Percentiles rank a stretch among this genome's conserved stretches.
phyloP scores from a whole-genome alignment of 2,329 filamentous ascomycete genomes.

The Xylariaceae sp. region DNA sequence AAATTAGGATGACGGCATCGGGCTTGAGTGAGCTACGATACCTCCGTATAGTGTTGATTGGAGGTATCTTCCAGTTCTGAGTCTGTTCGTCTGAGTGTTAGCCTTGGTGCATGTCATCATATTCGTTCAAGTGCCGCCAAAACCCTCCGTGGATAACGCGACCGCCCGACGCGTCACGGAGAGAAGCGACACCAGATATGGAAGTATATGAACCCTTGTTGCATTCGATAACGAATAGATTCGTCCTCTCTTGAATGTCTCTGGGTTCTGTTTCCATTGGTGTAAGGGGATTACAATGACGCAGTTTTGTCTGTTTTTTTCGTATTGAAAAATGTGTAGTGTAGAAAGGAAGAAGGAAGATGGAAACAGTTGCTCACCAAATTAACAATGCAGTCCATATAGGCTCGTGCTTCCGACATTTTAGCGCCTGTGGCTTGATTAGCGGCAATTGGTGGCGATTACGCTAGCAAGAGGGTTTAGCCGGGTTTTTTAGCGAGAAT shows the following conservation, averaged over 20 bases:
- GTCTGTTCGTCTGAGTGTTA: not conserved
- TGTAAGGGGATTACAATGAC: not conserved
- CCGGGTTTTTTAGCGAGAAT: too few species aligned
- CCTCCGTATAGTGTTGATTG: not conserved
- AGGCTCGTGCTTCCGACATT: not conserved
- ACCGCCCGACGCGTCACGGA: not conserved
- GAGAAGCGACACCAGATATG: not conserved
- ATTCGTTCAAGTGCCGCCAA: not conserved
- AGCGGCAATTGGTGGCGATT: too few species aligned
- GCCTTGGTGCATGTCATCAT: not conserved
- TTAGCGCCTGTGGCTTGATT: not conserved
- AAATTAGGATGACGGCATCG: not conserved
- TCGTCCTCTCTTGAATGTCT: not conserved
- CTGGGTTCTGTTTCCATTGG: not conserved
- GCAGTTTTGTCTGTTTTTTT: too few species aligned
- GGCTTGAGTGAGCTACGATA: not conserved
- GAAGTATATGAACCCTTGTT: too few species aligned
- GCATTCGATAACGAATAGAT: too few species aligned
- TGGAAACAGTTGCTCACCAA: not conserved
- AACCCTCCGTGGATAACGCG: not conserved
- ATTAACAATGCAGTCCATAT: not conserved
- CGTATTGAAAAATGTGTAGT: too few species aligned
- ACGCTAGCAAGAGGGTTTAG: too few species aligned
- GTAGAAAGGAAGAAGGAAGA: not conserved
- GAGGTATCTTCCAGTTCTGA: not conserved